Conservation (phyloP, 495 filamentous ascomycete species). For the Trichoderma orchidacearum region DNA sequence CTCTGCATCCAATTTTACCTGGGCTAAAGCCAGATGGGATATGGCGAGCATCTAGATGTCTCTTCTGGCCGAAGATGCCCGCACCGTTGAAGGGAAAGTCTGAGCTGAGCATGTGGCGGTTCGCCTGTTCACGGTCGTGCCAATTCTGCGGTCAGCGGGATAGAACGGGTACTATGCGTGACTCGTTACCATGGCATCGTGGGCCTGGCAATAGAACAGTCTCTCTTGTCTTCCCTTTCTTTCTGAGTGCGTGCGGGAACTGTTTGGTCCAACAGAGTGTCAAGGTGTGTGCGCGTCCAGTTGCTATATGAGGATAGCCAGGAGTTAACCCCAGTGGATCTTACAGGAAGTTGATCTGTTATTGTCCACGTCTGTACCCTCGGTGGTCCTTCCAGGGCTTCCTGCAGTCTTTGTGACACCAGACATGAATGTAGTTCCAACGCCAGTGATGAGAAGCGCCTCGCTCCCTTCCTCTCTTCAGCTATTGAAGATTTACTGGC, state of each 20-base stretch:
- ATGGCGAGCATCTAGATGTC: conserved; percentile 45
- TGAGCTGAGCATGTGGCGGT: conserved; percentile 51
- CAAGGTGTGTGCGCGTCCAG: conserved; percentile 35
- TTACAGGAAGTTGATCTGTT: conserved; percentile 51
- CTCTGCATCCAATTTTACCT: conserved; percentile 2
- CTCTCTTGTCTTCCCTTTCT: conserved; percentile 52
- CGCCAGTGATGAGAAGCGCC: conserved; percentile 32
- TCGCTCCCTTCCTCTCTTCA: conserved; percentile 30
- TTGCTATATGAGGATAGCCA: neutral
- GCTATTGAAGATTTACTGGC: conserved; percentile 48
- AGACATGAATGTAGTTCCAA: conserved; percentile 39
- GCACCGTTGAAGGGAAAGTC: conserved; percentile 36
- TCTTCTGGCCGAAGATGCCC: conserved; percentile 41
- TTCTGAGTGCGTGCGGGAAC: conserved; percentile 40
- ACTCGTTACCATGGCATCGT: conserved; percentile 28
- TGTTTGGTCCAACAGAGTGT: conserved; percentile 44
- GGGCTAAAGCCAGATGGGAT: conserved; percentile 36
- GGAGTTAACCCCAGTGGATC: neutral
- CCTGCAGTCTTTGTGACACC: conserved; percentile 49
- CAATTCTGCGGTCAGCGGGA: conserved; percentile 34
- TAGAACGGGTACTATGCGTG: neutral
- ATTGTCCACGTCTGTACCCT: conserved; percentile 41
- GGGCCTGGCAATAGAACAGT: conserved; percentile 40
- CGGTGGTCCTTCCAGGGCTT: conserved; percentile 43
- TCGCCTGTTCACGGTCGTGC: conserved; percentile 38